These are phyloP conservation scores for Xylaria curta DNA, from an alignment of 495 filamentous ascomycete genomes.

Conservation along the genomic window DNA sequence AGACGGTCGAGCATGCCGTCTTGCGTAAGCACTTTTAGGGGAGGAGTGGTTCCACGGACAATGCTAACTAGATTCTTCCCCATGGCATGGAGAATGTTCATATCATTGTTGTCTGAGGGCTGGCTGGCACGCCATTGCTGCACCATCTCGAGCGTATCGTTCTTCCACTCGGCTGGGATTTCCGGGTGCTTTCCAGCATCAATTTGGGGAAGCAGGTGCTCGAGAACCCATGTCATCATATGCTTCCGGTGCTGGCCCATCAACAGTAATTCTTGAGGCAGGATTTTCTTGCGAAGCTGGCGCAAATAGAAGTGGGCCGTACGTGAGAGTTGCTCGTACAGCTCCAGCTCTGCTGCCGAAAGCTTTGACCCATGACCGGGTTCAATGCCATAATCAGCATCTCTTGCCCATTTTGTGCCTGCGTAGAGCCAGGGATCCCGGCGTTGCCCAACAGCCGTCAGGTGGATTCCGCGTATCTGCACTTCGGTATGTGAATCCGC, in stretches of 20 bases:
- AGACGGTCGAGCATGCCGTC: slow-evolving; percentile 39
- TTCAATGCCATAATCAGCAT: slow-evolving; percentile 19
- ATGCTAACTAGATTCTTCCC: slow-evolving; percentile 4
- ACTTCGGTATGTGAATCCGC: neutral
- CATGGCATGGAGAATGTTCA: slow-evolving; percentile 11
- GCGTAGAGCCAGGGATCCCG: slow-evolving; percentile 23
- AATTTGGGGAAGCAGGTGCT: slow-evolving; percentile 21
- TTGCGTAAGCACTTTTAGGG: neutral
- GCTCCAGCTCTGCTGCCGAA: neutral
- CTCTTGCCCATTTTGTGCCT: slow-evolving; percentile 2
- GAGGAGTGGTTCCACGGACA: slow-evolving; percentile 3
- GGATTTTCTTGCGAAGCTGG: slow-evolving; percentile 12
- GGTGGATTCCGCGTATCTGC: neutral
- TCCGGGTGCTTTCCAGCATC: slow-evolving; percentile 28
- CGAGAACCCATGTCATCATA: slow-evolving; percentile 22
- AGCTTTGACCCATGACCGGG: neutral
- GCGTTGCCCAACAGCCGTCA: neutral
- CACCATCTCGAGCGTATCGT: slow-evolving; percentile 40
- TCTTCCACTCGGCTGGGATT: slow-evolving; percentile 43
- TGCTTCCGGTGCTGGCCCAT: slow-evolving; percentile 16
- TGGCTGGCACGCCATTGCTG: slow-evolving; percentile 1
- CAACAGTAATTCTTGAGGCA: neutral
- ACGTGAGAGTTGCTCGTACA: slow-evolving; percentile 13
- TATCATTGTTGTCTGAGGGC: neutral
- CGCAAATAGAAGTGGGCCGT: slow-evolving; percentile 26